Percentiles rank a stretch among this genome's conserved stretches.
These are phyloP conservation scores for Coprinopsis strossmayeri DNA, from an alignment of 768 basidiomycete genomes.

Conservation along the genomic window DNA sequence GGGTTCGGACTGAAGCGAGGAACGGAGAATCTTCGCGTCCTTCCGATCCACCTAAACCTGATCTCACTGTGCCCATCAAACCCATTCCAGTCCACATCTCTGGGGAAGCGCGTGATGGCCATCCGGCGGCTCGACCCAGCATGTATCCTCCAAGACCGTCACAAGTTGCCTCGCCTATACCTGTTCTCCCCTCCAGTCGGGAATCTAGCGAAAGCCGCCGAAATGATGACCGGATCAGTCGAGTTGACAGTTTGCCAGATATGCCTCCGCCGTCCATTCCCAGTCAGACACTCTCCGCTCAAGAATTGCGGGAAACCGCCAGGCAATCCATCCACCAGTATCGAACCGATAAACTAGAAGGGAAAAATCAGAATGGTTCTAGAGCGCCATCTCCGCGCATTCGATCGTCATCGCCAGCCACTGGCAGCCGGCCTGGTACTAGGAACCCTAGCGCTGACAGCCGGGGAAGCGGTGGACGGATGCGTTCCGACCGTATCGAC, in stretches of 20 bases:
- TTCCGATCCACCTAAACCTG: constrained; percentile 9
- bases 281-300: constrained; percentile 72
- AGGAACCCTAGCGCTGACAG: constrained; percentile 69
- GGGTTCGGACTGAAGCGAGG: constrained; percentile 39
- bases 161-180: neutral
- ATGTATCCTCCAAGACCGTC: constrained; percentile 7
- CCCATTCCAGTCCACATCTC: constrained; percentile 12
- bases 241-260: constrained; percentile 3
- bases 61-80: constrained; percentile 13
- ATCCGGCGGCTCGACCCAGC: constrained; percentile 8
- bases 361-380: constrained; percentile 25
- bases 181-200: neutral
- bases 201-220: neutral
- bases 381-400: constrained; percentile 52
- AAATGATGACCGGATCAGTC: constrained; percentile 1
- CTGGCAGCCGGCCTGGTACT: constrained; percentile 48
- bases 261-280: constrained; percentile 80
- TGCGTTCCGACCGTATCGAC: constrained; percentile 43
- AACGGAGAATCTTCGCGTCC: constrained; percentile 27
- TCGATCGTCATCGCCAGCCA: constrained; percentile 61
- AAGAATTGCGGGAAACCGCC: constrained; percentile 76
- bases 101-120: neutral
- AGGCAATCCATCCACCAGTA: constrained; percentile 48
- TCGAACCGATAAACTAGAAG: constrained; percentile 33
- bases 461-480: constrained; percentile 60